These are phyloP conservation scores for Neurospora sp. DNA, from an alignment of 2,329 filamentous ascomycete species.

Conservation along the genomic window DNA sequence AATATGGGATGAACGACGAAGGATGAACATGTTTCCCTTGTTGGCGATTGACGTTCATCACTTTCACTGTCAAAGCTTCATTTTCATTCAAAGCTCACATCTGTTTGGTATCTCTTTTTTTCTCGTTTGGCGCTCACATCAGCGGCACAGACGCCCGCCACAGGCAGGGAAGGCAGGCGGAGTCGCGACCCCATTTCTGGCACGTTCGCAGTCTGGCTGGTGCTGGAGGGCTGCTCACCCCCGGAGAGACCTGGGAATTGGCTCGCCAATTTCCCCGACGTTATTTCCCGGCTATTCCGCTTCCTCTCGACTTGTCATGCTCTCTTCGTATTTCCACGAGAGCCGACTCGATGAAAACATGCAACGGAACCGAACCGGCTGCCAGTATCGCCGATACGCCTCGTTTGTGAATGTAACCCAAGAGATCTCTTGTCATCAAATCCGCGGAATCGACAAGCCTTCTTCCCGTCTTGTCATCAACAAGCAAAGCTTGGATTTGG, in stretches of 20 bases:
- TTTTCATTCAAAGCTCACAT: neutral
- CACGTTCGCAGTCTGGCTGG: neutral
- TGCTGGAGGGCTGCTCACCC: neutral
- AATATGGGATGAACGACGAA: neutral
- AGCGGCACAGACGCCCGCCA: neutral
- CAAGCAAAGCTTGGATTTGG: neutral
- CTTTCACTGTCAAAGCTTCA: neutral
- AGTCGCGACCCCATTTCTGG: neutral
- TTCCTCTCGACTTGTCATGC: neutral
- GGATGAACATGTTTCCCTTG: neutral
- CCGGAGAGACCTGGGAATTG: neutral
- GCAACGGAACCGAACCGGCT: neutral
- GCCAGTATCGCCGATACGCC: neutral
- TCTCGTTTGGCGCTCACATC: neutral
- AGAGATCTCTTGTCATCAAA: neutral
- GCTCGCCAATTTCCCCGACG: neutral
- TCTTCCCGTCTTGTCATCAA: neutral
- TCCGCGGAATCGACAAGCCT: neutral
- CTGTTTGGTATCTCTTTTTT: neutral
- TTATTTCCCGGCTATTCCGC: neutral
- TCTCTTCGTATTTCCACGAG: neutral
- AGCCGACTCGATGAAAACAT: neutral
- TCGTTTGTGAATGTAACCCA: neutral
- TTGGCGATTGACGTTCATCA: neutral
- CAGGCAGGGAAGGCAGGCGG: neutral